These are phyloP conservation scores for Tolypocladium tropicale DNA, from an alignment of 2,329 filamentous ascomycete species.

Conservation along the genomic window DNA sequence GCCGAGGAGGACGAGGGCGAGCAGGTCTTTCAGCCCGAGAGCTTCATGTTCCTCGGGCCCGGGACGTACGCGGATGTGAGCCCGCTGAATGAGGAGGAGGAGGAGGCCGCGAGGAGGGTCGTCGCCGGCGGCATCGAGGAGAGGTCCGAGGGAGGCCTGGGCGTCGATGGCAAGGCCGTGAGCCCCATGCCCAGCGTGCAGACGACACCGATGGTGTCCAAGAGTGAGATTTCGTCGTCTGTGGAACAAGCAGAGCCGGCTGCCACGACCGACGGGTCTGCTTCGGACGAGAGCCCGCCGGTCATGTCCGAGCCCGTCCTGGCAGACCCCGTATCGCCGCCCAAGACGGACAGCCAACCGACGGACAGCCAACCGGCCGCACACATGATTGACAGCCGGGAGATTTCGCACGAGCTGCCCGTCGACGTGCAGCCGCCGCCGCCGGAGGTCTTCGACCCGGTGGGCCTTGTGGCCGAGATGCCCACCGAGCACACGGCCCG, in stretches of 20 bases:
- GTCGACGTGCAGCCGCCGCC: slow-evolving; percentile 10
- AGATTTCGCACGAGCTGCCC: slow-evolving; percentile 21
- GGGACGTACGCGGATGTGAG: slow-evolving; percentile 35
- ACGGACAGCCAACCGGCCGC: slow-evolving; percentile 8
- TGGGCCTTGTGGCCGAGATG: slow-evolving; percentile 38
- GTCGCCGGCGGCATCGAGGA: slow-evolving; percentile 11
- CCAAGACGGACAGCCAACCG: not conserved
- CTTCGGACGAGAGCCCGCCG: slow-evolving; percentile 4
- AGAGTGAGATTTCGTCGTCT: slow-evolving; percentile 6
- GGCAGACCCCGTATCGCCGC: not conserved
- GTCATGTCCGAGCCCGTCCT: not conserved
- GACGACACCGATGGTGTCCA: slow-evolving; percentile 16
- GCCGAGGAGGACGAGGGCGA: slow-evolving; percentile 20
- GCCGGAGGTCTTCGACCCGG: slow-evolving; percentile 22
- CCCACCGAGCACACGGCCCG: slow-evolving; percentile 29
- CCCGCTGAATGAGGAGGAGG: slow-evolving; percentile 30
- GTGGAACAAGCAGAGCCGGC: not conserved
- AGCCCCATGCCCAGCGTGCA: slow-evolving; percentile 18
- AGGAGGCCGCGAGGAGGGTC: slow-evolving; percentile 9
- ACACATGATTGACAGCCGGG: slow-evolving; percentile 23
- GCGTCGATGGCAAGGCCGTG: slow-evolving; percentile 10
- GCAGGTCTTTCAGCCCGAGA: slow-evolving; percentile 39
- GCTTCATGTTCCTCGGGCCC: slow-evolving; percentile 42
- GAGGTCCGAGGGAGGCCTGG: slow-evolving; percentile 4
- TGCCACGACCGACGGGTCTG: not conserved